Conservation (phyloP, 2,329 filamentous ascomycete species). For the Fonsecaea nubica region DNA sequence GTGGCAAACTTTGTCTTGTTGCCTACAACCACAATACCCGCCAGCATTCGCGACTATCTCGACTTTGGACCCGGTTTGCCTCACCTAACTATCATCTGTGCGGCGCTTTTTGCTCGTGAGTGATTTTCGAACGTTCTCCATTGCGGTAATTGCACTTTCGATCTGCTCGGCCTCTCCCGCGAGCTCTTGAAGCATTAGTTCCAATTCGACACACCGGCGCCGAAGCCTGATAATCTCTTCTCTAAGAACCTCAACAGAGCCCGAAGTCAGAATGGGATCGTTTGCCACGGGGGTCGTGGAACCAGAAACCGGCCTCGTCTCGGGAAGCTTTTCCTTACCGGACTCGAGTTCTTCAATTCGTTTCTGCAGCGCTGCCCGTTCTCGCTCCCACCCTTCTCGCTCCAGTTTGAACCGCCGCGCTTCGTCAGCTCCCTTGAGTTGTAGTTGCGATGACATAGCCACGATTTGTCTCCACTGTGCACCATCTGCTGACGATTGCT, state of each 20-base stretch:
- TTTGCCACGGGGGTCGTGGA: constrained; percentile 32
- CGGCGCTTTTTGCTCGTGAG: constrained; percentile 27
- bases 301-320: constrained; percentile 25
- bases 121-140: constrained; percentile 44
- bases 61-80: not conserved
- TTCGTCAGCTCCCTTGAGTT: constrained; percentile 53
- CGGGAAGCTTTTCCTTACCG: constrained; percentile 30
- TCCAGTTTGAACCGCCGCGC: constrained; percentile 52
- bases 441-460: constrained; percentile 56
- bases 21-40: not conserved
- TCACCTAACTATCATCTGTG: constrained; percentile 29
- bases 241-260: constrained; percentile 37
- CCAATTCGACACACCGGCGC: constrained; percentile 35
- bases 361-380: constrained; percentile 45
- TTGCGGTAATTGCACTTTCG: constrained; percentile 39
- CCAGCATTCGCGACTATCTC: constrained; percentile 14
- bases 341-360: constrained; percentile 47
- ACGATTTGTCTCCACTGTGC: constrained; percentile 60
- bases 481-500: constrained; percentile 52
- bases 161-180: constrained; percentile 36
- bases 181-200: constrained; percentile 34
- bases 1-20: not conserved
- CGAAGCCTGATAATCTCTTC: constrained; percentile 37
- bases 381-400: constrained; percentile 47
- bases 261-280: constrained; percentile 36